These are phyloP conservation scores for Xylariaceae sp. DNA, from an alignment of 2,329 filamentous ascomycete species.

Conservation along the genomic window DNA sequence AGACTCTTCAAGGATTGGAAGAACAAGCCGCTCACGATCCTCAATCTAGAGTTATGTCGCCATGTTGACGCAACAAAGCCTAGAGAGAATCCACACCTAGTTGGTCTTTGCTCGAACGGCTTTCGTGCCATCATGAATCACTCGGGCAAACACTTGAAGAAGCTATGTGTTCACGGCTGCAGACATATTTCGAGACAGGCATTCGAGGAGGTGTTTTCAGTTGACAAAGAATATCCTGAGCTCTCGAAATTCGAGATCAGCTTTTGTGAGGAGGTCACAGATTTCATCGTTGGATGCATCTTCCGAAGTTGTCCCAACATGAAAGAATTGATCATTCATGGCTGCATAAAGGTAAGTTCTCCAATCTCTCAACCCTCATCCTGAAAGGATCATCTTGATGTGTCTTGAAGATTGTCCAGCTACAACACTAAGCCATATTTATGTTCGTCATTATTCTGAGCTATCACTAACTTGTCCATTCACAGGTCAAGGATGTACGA, in stretches of 20 bases:
- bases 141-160: constrained; percentile 67
- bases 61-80: constrained; percentile 73
- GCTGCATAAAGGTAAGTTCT: constrained; percentile 63
- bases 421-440: too few relatives aligned
- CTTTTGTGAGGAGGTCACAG: constrained; percentile 71
- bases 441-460: not conserved
- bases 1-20: constrained; percentile 75
- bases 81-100: constrained; percentile 62
- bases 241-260: constrained; percentile 75
- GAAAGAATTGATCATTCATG: constrained; percentile 63
- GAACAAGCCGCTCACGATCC: constrained; percentile 69
- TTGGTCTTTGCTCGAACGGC: constrained; percentile 75
- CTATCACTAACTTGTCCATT: constrained; percentile 15
- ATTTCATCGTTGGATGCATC: constrained; percentile 64
- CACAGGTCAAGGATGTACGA: constrained; percentile 40
- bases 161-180: constrained; percentile 80
- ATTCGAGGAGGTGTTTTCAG: constrained; percentile 73
- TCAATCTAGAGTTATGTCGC: constrained; percentile 79
- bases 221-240: constrained; percentile 63
- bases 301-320: constrained; percentile 66
- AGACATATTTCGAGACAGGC: constrained; percentile 75
- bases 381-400: too few relatives aligned
- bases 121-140: constrained; percentile 85
- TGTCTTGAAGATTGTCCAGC: too few relatives aligned
- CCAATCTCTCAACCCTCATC: not conserved